A percentile compares a stretch with the other conserved stretches of the same genome.
phyloP scores from a whole-genome alignment of 164 flowering plant genomes.

The Vitis cinerea region DNA sequence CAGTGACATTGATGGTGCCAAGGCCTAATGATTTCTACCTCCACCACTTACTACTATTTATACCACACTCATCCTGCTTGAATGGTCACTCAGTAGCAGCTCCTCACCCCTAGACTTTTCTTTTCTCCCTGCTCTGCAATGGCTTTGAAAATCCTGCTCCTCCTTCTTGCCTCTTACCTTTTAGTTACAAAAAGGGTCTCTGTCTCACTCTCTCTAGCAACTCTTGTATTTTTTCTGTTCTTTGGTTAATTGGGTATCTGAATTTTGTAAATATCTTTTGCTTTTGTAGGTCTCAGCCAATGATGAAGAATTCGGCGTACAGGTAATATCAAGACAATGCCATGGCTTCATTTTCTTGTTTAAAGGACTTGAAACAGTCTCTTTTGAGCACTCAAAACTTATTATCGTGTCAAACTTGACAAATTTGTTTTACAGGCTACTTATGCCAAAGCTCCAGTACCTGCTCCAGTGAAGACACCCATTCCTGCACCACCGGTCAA shows the following conservation, averaged over 20 bases:
- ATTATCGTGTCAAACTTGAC: neutral
- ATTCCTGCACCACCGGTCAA: conserved; percentile 12
- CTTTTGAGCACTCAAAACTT: neutral
- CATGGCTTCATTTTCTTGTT: neutral
- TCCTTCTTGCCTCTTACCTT: conserved; percentile 33
- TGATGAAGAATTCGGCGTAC: conserved; percentile 4
- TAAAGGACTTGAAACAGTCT: neutral
- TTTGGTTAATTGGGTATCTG: neutral
- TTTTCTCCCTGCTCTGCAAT: conserved; percentile 13
- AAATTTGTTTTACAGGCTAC: conserved; percentile 10
- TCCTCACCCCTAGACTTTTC: neutral
- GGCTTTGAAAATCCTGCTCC: conserved; percentile 28
- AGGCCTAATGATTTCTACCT: neutral
- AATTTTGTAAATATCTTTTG: neutral
- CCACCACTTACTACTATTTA: conserved; percentile 1
- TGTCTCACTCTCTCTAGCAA: conserved; percentile 2
- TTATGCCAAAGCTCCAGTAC: conserved; percentile 7
- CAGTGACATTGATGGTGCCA: neutral
- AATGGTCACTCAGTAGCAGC: neutral
- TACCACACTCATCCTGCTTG: neutral
- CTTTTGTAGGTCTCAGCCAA: conserved; percentile 4
- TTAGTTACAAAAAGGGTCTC: conserved; percentile 25
- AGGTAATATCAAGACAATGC: conserved; percentile 11
- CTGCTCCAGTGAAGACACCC: conserved; percentile 8
- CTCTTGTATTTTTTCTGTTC: neutral